phyloP scores from a whole-genome alignment of 2,329 filamentous ascomycete species.

The Penicillium sp. region DNA sequence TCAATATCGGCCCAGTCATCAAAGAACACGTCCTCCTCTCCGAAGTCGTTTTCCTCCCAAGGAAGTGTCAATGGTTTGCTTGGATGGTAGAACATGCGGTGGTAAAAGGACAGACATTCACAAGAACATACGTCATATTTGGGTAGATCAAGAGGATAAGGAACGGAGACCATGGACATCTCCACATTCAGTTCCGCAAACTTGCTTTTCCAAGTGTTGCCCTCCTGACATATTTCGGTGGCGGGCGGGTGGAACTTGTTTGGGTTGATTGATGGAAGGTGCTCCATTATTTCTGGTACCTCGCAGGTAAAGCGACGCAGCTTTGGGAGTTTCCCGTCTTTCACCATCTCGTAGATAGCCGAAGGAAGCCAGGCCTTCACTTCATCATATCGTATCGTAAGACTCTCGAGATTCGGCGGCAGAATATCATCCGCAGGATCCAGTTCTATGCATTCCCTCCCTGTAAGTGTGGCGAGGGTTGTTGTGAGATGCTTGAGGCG shows the following conservation, averaged over 20 bases:
- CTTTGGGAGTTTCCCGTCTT: not conserved
- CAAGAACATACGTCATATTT: conserved; percentile 8
- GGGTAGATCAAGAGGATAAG: conserved; percentile 4
- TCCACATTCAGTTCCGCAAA: conserved; percentile 5
- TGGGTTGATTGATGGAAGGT: conserved; percentile 3
- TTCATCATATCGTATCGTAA: conserved; percentile 10
- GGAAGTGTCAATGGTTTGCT: not conserved
- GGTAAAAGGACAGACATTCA: conserved; percentile 9
- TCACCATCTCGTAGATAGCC: not conserved
- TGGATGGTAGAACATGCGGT: conserved; percentile 5
- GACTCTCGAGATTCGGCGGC: conserved; percentile 5
- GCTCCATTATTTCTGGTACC: conserved; percentile 2
- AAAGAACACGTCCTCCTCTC: not conserved
- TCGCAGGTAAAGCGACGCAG: conserved; percentile 5
- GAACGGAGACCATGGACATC: not conserved
- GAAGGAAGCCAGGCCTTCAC: not conserved
- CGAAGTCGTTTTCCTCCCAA: not conserved
- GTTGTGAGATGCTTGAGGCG: conserved; percentile 6
- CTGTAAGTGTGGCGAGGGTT: conserved; percentile 1
- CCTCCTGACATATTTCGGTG: conserved; percentile 3
- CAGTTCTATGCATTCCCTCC: not conserved
- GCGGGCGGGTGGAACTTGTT: not conserved
- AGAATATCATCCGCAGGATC: not conserved
- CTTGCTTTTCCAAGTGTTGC: conserved; percentile 3
- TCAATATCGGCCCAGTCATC: conserved; percentile 8